These are phyloP conservation scores for Penicillium psychrosexuale DNA, from an alignment of 2,329 filamentous ascomycete genomes.

Conservation along the genomic window DNA sequence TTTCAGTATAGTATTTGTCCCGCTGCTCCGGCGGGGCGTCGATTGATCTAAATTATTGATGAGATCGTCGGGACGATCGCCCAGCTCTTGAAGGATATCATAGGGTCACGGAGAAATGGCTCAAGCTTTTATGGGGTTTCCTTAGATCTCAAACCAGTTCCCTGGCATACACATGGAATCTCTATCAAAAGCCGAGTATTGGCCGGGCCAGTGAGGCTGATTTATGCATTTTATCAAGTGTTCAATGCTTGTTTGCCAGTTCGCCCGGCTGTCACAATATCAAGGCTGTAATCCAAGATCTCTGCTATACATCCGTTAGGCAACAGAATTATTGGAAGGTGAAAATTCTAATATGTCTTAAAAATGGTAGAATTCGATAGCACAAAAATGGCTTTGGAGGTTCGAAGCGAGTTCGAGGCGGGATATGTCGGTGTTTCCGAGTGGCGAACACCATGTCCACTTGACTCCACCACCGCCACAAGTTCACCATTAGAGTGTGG, in stretches of 20 bases:
- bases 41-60: constrained; percentile 14
- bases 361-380: background rate
- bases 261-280: background rate
- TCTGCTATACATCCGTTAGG: background rate
- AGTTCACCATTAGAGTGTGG: constrained; percentile 21
- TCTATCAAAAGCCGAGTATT: background rate
- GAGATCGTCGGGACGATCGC: constrained; percentile 19
- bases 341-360: background rate
- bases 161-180: constrained; percentile 11
- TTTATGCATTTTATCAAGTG: constrained; percentile 1
- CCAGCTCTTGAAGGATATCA: constrained; percentile 2
- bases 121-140: constrained; percentile 16
- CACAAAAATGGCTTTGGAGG: background rate
- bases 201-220: constrained; percentile 12
- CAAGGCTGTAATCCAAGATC: background rate
- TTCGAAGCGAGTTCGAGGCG: too few species aligned
- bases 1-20: background rate
- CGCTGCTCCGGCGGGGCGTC: background rate
- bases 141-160: constrained; percentile 1
- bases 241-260: constrained; percentile 4
- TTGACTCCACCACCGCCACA: constrained; percentile 18
- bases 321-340: background rate
- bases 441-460: constrained; percentile 6
- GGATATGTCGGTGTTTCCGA: constrained; percentile 19
- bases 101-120: constrained; percentile 1